Conservation (phyloP, 2,329 filamentous ascomycete species). For the Aspergillus caelatus region DNA sequence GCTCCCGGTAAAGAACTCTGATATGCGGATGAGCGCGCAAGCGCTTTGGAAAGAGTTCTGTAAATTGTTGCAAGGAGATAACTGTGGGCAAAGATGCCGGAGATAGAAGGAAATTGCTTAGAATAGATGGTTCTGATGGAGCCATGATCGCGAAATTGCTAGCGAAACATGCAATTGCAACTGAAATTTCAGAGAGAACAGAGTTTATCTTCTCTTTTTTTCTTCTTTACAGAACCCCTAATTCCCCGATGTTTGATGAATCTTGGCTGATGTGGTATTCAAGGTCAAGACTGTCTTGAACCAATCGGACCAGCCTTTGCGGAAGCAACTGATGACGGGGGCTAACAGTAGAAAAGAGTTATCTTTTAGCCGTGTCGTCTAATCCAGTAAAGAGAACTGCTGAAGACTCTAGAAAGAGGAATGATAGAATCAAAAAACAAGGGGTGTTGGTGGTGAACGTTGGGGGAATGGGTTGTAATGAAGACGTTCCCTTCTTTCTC, state of each 20-base stretch:
- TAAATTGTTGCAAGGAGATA: conserved; percentile 74
- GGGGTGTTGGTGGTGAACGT: conserved; percentile 5
- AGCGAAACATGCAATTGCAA: background rate
- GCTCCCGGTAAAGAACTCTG: conserved; percentile 73
- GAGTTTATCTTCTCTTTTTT: background rate
- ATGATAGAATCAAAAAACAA: background rate
- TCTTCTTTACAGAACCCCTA: background rate
- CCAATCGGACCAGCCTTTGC: background rate
- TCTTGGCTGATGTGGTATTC: background rate
- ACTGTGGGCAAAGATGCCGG: conserved; percentile 74
- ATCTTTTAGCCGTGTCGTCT: background rate
- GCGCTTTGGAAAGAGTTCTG: conserved; percentile 71
- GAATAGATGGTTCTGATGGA: conserved; percentile 72
- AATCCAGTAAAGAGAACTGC: background rate
- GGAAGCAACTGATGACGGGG: background rate
- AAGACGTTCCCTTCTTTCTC: background rate
- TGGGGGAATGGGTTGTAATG: background rate
- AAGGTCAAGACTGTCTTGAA: background rate
- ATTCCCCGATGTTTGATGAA: background rate
- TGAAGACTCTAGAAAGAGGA: background rate
- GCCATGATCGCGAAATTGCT: conserved; percentile 57
- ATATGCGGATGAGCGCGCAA: conserved; percentile 69
- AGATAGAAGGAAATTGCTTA: conserved; percentile 76
- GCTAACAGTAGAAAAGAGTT: background rate
- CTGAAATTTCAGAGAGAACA: background rate